phyloP scores from a whole-genome alignment of 208 protist species.

The Strigomonas galati region DNA sequence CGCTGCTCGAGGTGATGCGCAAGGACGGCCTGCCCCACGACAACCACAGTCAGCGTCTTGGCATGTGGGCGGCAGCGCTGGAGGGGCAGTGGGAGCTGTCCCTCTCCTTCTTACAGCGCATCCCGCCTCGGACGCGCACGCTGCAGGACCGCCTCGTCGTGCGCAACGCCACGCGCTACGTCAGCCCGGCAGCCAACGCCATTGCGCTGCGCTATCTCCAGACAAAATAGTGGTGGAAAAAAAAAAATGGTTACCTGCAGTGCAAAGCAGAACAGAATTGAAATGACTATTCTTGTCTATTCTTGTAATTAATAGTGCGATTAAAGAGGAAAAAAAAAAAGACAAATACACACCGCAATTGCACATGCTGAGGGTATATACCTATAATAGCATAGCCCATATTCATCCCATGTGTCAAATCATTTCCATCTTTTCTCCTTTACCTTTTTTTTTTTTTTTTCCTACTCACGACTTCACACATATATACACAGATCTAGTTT shows the following conservation, averaged over 20 bases:
- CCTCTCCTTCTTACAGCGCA: constrained; percentile 42
- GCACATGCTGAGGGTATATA: too few species aligned
- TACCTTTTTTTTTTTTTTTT: background rate
- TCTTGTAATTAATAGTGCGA: background rate
- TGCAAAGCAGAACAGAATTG: too few species aligned
- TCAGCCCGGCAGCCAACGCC: constrained; percentile 49
- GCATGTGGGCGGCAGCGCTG: constrained; percentile 67
- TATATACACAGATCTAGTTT: constrained; percentile 1
- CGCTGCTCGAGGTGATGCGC: constrained; percentile 54
- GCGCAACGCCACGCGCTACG: constrained; percentile 41
- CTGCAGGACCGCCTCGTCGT: constrained; percentile 70
- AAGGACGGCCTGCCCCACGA: constrained; percentile 61
- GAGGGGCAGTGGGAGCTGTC: constrained; percentile 69
- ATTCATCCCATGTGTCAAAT: background rate
- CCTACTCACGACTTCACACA: background rate
- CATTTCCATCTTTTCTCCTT: background rate
- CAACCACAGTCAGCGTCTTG: constrained; percentile 69
- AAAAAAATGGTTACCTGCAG: background rate
- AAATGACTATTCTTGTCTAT: background rate
- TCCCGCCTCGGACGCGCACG: constrained; percentile 45
- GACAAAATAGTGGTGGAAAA: constrained; percentile 6
- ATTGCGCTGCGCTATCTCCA: constrained; percentile 63
- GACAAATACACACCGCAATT: too few species aligned
- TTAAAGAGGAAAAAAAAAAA: background rate
- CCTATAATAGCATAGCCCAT: too few species aligned